These are phyloP conservation scores for Filobasidium floriforme DNA, from an alignment of 768 basidiomycete species.

Conservation along the genomic window DNA sequence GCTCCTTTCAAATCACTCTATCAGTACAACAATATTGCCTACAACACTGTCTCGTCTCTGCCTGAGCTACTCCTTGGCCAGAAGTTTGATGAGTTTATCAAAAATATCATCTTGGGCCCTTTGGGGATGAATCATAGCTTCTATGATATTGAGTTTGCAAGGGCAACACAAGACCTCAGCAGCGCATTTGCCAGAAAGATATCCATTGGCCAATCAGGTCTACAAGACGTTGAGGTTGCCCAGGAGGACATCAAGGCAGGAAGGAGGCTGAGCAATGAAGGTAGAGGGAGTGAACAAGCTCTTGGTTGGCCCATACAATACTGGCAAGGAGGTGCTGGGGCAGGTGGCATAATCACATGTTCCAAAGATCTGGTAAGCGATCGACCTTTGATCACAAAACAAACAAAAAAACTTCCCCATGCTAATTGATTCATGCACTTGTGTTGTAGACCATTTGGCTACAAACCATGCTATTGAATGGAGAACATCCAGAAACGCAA, in stretches of 20 bases:
- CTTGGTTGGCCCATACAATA: conserved; percentile 20
- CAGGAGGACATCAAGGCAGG: neutral
- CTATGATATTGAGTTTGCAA: conserved; percentile 27
- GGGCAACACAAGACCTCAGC: conserved; percentile 21
- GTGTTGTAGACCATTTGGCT: conserved; percentile 32
- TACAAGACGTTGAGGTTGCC: conserved; percentile 4
- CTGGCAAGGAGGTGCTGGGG: conserved; percentile 28
- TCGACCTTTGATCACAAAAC: too few relatives aligned
- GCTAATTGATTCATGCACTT: neutral
- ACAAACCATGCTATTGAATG: conserved; percentile 26
- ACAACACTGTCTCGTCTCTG: conserved; percentile 26
- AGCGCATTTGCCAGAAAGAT: conserved; percentile 22
- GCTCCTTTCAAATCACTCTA: conserved; percentile 29
- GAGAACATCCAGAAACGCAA: conserved; percentile 9
- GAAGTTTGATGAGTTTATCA: conserved; percentile 27
- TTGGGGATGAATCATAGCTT: conserved; percentile 30
- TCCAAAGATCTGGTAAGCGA: conserved; percentile 36
- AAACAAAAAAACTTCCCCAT: too few relatives aligned
- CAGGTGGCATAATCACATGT: conserved; percentile 32
- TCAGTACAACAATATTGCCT: conserved; percentile 41
- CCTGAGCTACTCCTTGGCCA: conserved; percentile 25
- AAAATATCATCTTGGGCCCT: conserved; percentile 31
- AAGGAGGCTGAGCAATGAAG: neutral
- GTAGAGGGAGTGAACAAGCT: conserved; percentile 1
- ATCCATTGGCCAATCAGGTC: conserved; percentile 17